These are phyloP conservation scores for Tuber aestivum DNA, from an alignment of 495 filamentous ascomycete genomes.

Conservation along the genomic window DNA sequence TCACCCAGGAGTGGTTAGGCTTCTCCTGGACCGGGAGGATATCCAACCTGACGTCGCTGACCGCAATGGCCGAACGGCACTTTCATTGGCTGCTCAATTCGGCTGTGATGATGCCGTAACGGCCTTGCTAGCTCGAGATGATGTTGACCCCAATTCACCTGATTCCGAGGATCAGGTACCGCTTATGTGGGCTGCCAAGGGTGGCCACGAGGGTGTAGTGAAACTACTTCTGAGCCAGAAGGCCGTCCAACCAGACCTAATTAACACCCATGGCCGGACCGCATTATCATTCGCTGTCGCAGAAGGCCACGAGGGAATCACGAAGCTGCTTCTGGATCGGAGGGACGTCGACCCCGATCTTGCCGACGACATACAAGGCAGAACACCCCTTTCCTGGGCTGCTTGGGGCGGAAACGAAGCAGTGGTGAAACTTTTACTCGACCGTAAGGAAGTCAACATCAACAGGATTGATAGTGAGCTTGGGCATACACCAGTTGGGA, in stretches of 20 bases:
- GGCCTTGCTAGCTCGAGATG: conserved; percentile 26
- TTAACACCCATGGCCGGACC: conserved; percentile 38
- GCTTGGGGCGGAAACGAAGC: conserved; percentile 19
- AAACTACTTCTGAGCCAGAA: conserved; percentile 34
- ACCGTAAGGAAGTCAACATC: conserved; percentile 19
- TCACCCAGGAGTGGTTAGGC: neutral
- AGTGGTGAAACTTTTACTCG: conserved; percentile 20
- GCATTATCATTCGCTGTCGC: conserved; percentile 45
- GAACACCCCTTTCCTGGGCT: conserved; percentile 25
- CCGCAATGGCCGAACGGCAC: conserved; percentile 27
- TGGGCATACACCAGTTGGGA: conserved; percentile 18
- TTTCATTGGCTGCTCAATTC: conserved; percentile 38
- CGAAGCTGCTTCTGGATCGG: conserved; percentile 10
- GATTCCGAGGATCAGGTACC: conserved; percentile 31
- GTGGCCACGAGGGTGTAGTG: conserved; percentile 37
- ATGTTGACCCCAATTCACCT: conserved; percentile 18
- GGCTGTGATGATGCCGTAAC: conserved; percentile 40
- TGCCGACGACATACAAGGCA: conserved; percentile 10
- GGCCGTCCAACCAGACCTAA: conserved; percentile 20
- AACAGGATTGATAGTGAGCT: conserved; percentile 19
- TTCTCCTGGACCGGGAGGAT: conserved; percentile 35
- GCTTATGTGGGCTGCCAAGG: conserved; percentile 42
- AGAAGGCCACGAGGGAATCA: conserved; percentile 45
- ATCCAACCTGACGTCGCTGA: conserved; percentile 35
- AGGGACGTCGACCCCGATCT: conserved; percentile 19